Percentiles rank a stretch among this genome's conserved stretches.
These are phyloP conservation scores for Mycena haematopus DNA, from an alignment of 768 basidiomycete species.

Conservation along the genomic window DNA sequence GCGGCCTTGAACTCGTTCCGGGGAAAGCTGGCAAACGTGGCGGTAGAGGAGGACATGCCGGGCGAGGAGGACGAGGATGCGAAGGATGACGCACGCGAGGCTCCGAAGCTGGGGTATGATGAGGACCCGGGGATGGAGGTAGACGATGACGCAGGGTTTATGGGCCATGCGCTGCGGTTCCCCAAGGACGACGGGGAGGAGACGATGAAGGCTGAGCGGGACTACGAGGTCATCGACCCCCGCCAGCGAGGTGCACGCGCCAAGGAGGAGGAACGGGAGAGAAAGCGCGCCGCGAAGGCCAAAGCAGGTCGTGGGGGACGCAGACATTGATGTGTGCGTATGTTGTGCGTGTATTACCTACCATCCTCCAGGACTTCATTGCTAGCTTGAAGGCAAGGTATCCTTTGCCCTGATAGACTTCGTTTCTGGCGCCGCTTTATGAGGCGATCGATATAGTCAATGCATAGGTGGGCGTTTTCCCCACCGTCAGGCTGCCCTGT, in stretches of 20 bases:
- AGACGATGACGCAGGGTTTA: slow-evolving; percentile 78
- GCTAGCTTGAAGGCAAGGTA: not conserved
- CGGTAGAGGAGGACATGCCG: slow-evolving; percentile 19
- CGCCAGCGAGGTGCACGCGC: slow-evolving; percentile 74
- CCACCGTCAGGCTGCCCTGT: too few species aligned
- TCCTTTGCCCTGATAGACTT: too few species aligned
- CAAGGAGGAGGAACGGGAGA: slow-evolving; percentile 77
- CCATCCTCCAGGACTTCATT: not conserved
- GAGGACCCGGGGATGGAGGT: slow-evolving; percentile 72
- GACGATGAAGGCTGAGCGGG: slow-evolving; percentile 75
- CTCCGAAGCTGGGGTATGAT: slow-evolving; percentile 30
- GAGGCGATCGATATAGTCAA: too few species aligned
- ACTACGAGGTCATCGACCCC: slow-evolving; percentile 91
- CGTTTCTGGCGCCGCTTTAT: too few species aligned
- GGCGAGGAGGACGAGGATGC: slow-evolving; percentile 31
- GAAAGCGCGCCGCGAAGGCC: slow-evolving; percentile 53
- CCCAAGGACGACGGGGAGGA: slow-evolving; percentile 83
- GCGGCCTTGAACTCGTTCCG: slow-evolving; percentile 74
- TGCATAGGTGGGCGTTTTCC: too few species aligned
- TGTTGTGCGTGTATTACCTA: not conserved
- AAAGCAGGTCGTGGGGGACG: slow-evolving; percentile 42
- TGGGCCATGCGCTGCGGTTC: slow-evolving; percentile 75
- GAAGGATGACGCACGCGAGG: slow-evolving; percentile 33
- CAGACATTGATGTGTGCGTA: slow-evolving; percentile 8
- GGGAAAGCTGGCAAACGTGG: slow-evolving; percentile 62